These are phyloP conservation scores for Opeltia flavorubescens DNA, from an alignment of 495 filamentous ascomycete species.

Conservation along the genomic window DNA sequence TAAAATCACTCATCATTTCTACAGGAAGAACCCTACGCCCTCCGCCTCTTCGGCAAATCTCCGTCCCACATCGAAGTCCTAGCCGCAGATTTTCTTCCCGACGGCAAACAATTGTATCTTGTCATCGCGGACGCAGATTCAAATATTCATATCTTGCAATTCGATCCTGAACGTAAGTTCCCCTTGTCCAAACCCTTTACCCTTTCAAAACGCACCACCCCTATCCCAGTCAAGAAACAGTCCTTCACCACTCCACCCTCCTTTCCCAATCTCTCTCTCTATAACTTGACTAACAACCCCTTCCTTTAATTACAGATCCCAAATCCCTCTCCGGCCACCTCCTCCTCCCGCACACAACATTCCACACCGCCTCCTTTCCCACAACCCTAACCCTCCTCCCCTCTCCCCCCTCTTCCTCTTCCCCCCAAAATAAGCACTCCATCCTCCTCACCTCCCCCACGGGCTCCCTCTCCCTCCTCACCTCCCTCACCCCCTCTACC, in stretches of 20 bases:
- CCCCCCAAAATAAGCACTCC: slow-evolving; percentile 27
- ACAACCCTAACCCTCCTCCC: slow-evolving; percentile 64
- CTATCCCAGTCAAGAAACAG: too few species aligned
- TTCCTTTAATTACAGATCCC: slow-evolving; percentile 46
- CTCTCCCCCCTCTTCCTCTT: slow-evolving; percentile 6
- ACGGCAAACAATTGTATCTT: slow-evolving; percentile 69
- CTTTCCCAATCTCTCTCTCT: not conserved
- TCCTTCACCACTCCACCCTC: not conserved
- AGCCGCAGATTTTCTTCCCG: slow-evolving; percentile 76
- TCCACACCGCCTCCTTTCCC: slow-evolving; percentile 69
- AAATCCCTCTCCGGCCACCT: slow-evolving; percentile 81
- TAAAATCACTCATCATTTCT: not conserved
- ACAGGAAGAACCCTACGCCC: slow-evolving; percentile 80
- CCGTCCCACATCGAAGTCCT: slow-evolving; percentile 61
- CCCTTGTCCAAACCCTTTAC: not conserved
- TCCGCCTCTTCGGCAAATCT: slow-evolving; percentile 82
- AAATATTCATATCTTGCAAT: slow-evolving; percentile 78
- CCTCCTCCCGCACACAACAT: slow-evolving; percentile 72
- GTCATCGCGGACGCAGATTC: slow-evolving; percentile 73
- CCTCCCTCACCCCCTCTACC: slow-evolving; percentile 59
- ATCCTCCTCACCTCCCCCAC: slow-evolving; percentile 57
- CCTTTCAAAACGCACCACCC: not conserved
- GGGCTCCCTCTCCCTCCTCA: slow-evolving; percentile 62
- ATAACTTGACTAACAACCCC: not conserved
- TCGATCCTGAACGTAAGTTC: slow-evolving; percentile 69